Conservation (phyloP, 257 asterid genomes). For the Rehmannia glutinosa region DNA sequence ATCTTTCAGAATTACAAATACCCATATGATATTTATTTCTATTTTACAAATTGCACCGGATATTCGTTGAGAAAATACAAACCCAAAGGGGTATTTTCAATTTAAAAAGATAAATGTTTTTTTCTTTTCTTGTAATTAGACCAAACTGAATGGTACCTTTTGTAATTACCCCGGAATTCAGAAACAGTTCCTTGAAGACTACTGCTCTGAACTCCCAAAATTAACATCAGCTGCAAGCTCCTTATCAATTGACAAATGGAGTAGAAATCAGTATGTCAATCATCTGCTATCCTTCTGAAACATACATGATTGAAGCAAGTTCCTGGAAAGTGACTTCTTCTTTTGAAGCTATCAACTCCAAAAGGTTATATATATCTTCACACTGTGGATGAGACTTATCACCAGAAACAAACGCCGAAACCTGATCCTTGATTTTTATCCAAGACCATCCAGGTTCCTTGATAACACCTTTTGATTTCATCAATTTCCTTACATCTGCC, state of each 20-base stretch:
- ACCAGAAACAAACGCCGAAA: constrained; percentile 66
- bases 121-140: too few relatives aligned
- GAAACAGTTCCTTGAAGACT: too few relatives aligned
- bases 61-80: too few relatives aligned
- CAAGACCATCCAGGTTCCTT: constrained; percentile 98
- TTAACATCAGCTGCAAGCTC: too few relatives aligned
- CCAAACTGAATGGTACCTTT: too few relatives aligned
- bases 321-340: constrained; percentile 32
- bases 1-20: too few relatives aligned
- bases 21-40: too few relatives aligned
- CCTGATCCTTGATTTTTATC: constrained; percentile 56
- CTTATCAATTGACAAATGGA: too few relatives aligned
- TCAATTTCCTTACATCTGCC: constrained; percentile 67
- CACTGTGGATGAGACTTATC: constrained; percentile 52
- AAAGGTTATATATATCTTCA: constrained; percentile 45
- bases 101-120: too few relatives aligned
- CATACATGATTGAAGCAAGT: constrained; percentile 23
- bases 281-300: constrained; percentile 22
- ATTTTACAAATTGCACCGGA: too few relatives aligned
- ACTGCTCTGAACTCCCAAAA: too few relatives aligned
- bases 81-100: too few relatives aligned
- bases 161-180: not conserved
- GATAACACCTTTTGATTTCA: constrained; percentile 72
- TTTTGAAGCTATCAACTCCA: constrained; percentile 45
- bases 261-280: not conserved